Evolutionary conservation across 2,329 filamentous ascomycete genomes (phyloP).

Genomic region (Diaporthe sp.): DNA sequence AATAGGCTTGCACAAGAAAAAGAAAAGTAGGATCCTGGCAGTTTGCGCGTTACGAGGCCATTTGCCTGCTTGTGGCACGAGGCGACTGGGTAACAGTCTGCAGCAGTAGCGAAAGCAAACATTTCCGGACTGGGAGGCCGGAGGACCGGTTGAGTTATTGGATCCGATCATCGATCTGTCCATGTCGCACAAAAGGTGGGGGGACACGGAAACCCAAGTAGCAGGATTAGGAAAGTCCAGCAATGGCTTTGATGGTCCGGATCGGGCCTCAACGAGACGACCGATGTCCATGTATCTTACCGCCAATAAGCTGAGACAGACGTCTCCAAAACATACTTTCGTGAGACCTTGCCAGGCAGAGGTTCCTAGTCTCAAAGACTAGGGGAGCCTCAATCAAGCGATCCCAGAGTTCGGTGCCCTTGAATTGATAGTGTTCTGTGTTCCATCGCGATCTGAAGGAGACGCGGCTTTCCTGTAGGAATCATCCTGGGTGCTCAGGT

Average conservation of each 20-base stretch:
- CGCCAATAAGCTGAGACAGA: conserved; percentile 26
- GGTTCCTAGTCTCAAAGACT: conserved; percentile 19
- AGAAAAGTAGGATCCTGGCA: conserved; percentile 7
- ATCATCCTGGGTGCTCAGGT: not conserved
- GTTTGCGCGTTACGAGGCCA: conserved; percentile 1
- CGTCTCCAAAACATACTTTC: not conserved
- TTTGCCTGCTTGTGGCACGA: not conserved
- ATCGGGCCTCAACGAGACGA: conserved; percentile 26
- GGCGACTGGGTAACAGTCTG: not conserved
- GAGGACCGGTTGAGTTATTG: not conserved
- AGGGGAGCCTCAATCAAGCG: conserved; percentile 1
- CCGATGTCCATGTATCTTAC: conserved; percentile 28
- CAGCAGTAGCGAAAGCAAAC: conserved; percentile 15
- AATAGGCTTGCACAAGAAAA: conserved; percentile 21
- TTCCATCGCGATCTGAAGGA: conserved; percentile 23
- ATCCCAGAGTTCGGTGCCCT: not conserved
- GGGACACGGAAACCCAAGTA: not conserved
- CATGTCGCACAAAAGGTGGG: not conserved
- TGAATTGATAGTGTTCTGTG: conserved; percentile 17
- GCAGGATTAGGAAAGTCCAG: conserved; percentile 14
- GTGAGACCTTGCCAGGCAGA: not conserved
- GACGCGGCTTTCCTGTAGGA: not conserved
- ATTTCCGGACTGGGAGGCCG: not conserved
- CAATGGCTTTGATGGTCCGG: conserved; percentile 23
- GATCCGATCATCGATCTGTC: conserved; percentile 15